Evolutionary conservation across 2,329 filamentous ascomycete genomes (phyloP).

Genomic region (Arthrocladium fulminans): DNA sequence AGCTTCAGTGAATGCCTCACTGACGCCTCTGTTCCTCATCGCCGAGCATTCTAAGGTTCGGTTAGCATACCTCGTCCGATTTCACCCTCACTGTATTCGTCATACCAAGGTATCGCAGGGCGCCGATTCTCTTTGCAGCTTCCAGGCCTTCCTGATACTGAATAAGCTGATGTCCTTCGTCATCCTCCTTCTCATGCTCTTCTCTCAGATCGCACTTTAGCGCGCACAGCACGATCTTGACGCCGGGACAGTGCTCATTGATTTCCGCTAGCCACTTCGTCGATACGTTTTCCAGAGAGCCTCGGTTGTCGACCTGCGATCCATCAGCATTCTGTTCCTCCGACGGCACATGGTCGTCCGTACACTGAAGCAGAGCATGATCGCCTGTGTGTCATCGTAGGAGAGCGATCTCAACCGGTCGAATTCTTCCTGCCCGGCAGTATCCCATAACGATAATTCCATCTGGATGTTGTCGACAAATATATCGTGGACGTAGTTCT

Average conservation of each 20-base stretch:
- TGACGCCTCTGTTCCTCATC: conserved; percentile 95
- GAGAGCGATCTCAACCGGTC: conserved; percentile 89
- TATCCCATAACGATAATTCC: conserved; percentile 96
- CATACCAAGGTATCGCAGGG: conserved; percentile 76
- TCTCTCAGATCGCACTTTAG: conserved; percentile 95
- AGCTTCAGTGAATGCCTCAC: conserved; percentile 96
- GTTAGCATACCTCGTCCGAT: conserved; percentile 6
- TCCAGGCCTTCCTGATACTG: conserved; percentile 86
- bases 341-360: conserved; percentile 28
- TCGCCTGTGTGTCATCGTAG: conserved; percentile 95
- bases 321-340: background rate
- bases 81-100: background rate
- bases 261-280: conserved; percentile 99
- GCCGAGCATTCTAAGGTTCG: conserved; percentile 72
- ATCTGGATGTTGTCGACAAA: conserved; percentile 97
- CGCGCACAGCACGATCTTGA: conserved; percentile 89
- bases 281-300: conserved; percentile 96
- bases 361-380: conserved; percentile 96
- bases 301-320: conserved; percentile 70
- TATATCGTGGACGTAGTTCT: conserved; percentile 99
- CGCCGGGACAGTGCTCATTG: conserved; percentile 90
- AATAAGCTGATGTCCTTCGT: conserved; percentile 46
- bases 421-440: conserved; percentile 97
- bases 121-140: conserved; percentile 83
- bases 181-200: conserved; percentile 62